Conservation (phyloP, 108 stramenopile genomes). For the Pseudonitzschia multiseries region DNA sequence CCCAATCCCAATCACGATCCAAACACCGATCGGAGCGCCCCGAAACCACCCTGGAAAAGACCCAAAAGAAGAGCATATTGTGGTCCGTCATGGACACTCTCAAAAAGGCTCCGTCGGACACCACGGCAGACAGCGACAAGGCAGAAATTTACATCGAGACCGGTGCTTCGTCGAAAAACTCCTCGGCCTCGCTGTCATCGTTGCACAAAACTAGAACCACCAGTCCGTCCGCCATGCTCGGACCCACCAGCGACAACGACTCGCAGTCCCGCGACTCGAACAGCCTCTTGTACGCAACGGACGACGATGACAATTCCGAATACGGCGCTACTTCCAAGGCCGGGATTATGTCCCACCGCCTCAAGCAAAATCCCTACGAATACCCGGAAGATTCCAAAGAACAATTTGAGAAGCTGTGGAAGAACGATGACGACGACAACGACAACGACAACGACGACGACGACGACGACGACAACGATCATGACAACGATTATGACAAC, state of each 20-base stretch:
- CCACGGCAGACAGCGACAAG: neutral
- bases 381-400: constrained; percentile 2
- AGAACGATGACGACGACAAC: neutral
- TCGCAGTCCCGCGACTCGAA: constrained; percentile 6
- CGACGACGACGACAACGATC: neutral
- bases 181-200: too few species aligned
- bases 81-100: constrained; percentile 31
- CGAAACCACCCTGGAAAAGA: constrained; percentile 4
- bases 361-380: neutral
- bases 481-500: neutral
- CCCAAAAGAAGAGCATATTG: constrained; percentile 21
- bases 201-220: neutral
- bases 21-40: neutral
- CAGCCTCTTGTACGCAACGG: constrained; percentile 1
- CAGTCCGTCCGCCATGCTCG: constrained; percentile 7
- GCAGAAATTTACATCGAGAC: neutral
- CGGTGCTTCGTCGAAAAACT: too few species aligned
- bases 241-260: constrained; percentile 10
- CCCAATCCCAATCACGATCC: too few species aligned
- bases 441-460: neutral
- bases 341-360: neutral
- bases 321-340: neutral
- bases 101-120: neutral
- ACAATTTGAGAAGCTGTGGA: constrained; percentile 10
- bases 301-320: neutral